These are phyloP conservation scores for Kalmanozyma brasiliensis DNA, from an alignment of 1,284 basidiomycete genomes.

Conservation along the genomic window DNA sequence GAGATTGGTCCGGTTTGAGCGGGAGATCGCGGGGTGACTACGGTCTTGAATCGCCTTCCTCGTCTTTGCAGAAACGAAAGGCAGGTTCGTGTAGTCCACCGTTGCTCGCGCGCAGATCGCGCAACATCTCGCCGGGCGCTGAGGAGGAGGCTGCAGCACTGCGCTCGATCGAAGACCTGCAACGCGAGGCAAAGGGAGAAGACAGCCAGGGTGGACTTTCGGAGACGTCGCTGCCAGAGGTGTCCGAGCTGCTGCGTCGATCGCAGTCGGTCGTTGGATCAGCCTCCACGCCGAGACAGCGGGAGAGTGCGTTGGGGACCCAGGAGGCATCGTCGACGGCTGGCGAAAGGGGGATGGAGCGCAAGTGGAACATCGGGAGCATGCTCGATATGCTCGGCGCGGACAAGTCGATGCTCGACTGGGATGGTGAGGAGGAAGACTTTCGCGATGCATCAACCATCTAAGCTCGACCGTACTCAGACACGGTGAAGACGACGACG, in stretches of 20 bases:
- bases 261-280: conserved; percentile 16
- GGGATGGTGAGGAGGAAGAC: conserved; percentile 46
- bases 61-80: conserved; percentile 12
- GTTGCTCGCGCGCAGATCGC: conserved; percentile 7
- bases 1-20: conserved; percentile 25
- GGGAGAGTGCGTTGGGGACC: background rate
- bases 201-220: conserved; percentile 34
- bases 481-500: too few relatives aligned
- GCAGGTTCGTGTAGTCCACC: conserved; percentile 13
- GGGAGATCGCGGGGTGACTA: conserved; percentile 26
- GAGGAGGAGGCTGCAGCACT: conserved; percentile 36
- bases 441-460: conserved; percentile 14
- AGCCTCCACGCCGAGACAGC: conserved; percentile 2
- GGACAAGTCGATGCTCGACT: conserved; percentile 36
- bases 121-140: conserved; percentile 21
- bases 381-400: conserved; percentile 53
- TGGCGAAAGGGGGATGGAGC: conserved; percentile 24
- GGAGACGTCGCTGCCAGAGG: conserved; percentile 28
- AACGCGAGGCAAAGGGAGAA: conserved; percentile 3
- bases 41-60: conserved; percentile 34
- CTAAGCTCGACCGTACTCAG: background rate
- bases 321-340: background rate
- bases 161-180: conserved; percentile 8
- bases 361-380: conserved; percentile 49
- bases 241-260: conserved; percentile 31